Evolutionary conservation across 371 early-diverging fungal genomes (phyloP), one percentile per base, ranked within the genome.

Genomic region (Apophysomyces elegans): DNA sequence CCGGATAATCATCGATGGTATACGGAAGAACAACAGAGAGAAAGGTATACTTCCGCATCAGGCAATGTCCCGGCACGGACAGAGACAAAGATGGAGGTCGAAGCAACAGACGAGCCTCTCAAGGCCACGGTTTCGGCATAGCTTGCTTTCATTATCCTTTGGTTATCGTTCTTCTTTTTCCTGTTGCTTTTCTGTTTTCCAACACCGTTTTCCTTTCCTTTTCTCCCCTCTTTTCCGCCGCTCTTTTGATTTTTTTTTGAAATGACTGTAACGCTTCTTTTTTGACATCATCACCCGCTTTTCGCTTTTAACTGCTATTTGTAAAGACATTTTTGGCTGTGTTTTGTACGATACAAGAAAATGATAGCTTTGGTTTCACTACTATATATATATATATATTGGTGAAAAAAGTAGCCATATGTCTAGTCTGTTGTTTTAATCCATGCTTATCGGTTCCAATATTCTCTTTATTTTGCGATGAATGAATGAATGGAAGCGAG

Each of bases 261-360:
- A 58, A 58, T 36, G 39, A 37, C 39, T 5, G 16, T 62, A 47
- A 50, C 54, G 54, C 32, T 26, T 26, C 32, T 26, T 26, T 45
- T 50, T 50, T n/a, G 54, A 50, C 54, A 50, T 50, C 21, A 50
- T 21, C 54, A 50, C 21, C 21, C 54, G 21, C 21, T 21, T 50
- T 21, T 16, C 21, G 9, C 54, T 7, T 21, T 50, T 7, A 50
- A 50, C 54, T 50, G 54, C 54, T 32, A 50, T 50, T 50, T 50
- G 54, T 50, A 50, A 50, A 50, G 54, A 50, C 54, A 50, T 50
- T 50, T 50, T 50, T 50, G 16, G 54, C 54, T 50, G 54, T 50
- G 54, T 50, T 50, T 50, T 50, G 54, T 50, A 50, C 54, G 21
- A 50, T 50, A 50, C 32, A 26, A 26, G 32, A 50, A 50, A 50